Evolutionary conservation across 2,329 filamentous ascomycete species (phyloP).

Genomic region (Cladosporium halotolerans): DNA sequence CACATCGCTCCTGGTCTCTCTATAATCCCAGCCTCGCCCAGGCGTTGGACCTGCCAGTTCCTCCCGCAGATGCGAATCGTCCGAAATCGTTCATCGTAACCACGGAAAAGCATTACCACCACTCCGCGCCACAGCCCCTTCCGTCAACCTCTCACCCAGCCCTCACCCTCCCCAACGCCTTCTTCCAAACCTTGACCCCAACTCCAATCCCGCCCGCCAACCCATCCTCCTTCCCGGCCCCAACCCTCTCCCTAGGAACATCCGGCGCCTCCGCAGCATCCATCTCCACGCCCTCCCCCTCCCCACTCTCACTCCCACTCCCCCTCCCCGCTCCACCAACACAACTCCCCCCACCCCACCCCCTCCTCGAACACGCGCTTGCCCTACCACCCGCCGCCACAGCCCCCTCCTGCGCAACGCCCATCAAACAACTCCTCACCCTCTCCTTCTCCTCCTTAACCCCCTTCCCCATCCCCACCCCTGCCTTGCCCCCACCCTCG

Average conservation of each 20-base stretch:
- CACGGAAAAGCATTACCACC: no score
- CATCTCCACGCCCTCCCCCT: background rate
- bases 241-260: constrained; percentile 4
- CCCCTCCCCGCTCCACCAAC: background rate
- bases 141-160: background rate
- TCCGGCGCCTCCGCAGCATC: constrained; percentile 5
- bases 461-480: background rate
- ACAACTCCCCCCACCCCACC: background rate
- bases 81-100: no score
- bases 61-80: no score
- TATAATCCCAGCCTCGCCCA: no score
- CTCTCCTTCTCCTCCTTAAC: constrained; percentile 1
- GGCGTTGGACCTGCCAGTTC: no score
- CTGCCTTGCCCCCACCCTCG: background rate
- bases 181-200: background rate
- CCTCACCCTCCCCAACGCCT: constrained; percentile 1
- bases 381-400: background rate
- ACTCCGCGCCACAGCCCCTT: background rate
- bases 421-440: constrained; percentile 5
- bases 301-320: background rate
- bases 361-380: background rate
- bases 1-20: no score
- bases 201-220: no score
- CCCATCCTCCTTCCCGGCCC: no score
- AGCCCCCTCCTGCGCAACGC: background rate